A percentile compares a stretch with the other conserved stretches of the same genome.
phyloP scores from a whole-genome alignment of 1,284 basidiomycete genomes.

The Taiwanofungus camphoratus region DNA sequence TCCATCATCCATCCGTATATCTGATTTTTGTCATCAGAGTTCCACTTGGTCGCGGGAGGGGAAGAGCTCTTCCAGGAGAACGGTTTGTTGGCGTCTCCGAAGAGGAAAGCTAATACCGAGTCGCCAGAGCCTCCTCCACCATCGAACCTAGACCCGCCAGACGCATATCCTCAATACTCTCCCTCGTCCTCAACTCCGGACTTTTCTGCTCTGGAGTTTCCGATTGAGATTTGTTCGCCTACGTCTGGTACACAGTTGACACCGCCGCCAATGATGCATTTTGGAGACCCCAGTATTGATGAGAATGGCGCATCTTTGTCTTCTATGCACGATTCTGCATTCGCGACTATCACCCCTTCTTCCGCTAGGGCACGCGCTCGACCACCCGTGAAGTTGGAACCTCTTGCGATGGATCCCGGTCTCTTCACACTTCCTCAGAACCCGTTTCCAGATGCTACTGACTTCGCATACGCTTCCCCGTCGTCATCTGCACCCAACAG shows the following conservation, averaged over 20 bases:
- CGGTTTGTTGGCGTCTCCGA: slow-evolving; percentile 31
- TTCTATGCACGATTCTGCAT: slow-evolving; percentile 6
- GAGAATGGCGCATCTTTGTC: not conserved
- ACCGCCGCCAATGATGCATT: slow-evolving; percentile 7
- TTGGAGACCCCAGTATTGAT: not conserved
- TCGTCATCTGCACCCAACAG: slow-evolving; percentile 15
- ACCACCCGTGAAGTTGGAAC: slow-evolving; percentile 25
- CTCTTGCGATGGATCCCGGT: slow-evolving; percentile 24
- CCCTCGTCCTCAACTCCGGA: slow-evolving; percentile 21
- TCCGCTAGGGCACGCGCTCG: slow-evolving; percentile 12
- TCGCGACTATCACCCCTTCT: slow-evolving; percentile 17
- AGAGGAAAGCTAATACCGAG: slow-evolving; percentile 15
- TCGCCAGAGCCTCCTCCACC: slow-evolving; percentile 12
- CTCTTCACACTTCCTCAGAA: slow-evolving; percentile 23
- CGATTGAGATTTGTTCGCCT: slow-evolving; percentile 10
- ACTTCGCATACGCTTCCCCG: slow-evolving; percentile 9
- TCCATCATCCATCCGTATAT: slow-evolving; percentile 13
- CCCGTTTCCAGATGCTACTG: slow-evolving; percentile 14
- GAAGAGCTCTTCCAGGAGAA: slow-evolving; percentile 62
- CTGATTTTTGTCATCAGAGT: slow-evolving; percentile 40
- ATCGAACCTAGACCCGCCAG: slow-evolving; percentile 14
- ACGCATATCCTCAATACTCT: slow-evolving; percentile 13
- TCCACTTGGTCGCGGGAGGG: slow-evolving; percentile 63
- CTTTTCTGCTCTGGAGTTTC: slow-evolving; percentile 14
- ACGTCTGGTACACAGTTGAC: slow-evolving; percentile 12